Percentiles rank a stretch among this genome's conserved stretches.
Evolutionary conservation across 805 yeast species (phyloP).

Genomic region (Candida patagonica): DNA sequence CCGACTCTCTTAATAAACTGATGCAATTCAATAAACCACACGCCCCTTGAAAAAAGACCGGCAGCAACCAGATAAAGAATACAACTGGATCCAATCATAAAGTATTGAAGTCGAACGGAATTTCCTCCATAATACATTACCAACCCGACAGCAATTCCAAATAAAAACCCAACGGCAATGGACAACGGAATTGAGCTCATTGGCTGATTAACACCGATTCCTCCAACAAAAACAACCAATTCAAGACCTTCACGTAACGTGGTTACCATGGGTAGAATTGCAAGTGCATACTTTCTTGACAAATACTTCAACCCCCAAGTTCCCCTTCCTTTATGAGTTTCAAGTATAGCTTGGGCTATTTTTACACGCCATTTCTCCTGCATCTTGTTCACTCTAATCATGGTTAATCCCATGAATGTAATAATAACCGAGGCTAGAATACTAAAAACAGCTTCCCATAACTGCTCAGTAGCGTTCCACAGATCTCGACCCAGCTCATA

Average conservation of each 20-base stretch:
- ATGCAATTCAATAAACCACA: slow-evolving; percentile 84
- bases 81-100: slow-evolving; percentile 66
- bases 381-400: slow-evolving; percentile 70
- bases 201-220: slow-evolving; percentile 71
- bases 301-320: slow-evolving; percentile 14
- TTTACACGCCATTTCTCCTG: slow-evolving; percentile 73
- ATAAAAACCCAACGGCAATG: slow-evolving; percentile 44
- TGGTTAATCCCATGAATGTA: slow-evolving; percentile 78
- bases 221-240: slow-evolving; percentile 87
- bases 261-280: slow-evolving; percentile 74
- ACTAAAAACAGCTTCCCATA: slow-evolving; percentile 83
- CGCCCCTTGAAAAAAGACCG: slow-evolving; percentile 76
- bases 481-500: slow-evolving; percentile 72
- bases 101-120: slow-evolving; percentile 63
- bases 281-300: slow-evolving; percentile 52
- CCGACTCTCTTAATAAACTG: slow-evolving; percentile 70
- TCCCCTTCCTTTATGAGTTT: slow-evolving; percentile 17
- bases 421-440: slow-evolving; percentile 69
- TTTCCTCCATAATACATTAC: slow-evolving; percentile 70
- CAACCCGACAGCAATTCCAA: slow-evolving; percentile 58
- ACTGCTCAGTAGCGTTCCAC: slow-evolving; percentile 80
- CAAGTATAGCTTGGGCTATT: slow-evolving; percentile 35
- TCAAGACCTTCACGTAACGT: slow-evolving; percentile 85
- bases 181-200: slow-evolving; percentile 56
- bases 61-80: slow-evolving; percentile 79